Evolutionary conservation across 495 filamentous ascomycete species (phyloP).

Genomic region (Talaromyces liani): DNA sequence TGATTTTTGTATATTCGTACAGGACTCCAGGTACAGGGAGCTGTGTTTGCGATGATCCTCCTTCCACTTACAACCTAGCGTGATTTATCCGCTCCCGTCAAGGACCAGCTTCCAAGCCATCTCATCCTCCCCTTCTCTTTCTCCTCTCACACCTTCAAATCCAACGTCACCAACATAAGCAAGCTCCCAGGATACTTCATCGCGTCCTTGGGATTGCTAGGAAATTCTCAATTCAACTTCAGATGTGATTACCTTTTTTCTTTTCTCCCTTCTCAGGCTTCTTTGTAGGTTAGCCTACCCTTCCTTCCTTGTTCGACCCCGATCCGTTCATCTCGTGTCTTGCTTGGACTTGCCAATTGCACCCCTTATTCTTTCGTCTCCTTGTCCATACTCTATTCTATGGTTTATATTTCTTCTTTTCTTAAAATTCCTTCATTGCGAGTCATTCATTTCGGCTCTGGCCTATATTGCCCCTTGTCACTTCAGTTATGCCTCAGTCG

Average conservation of each 20-base stretch:
- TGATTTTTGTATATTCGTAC: neutral
- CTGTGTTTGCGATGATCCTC: neutral
- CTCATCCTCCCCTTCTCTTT: neutral
- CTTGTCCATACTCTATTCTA: neutral
- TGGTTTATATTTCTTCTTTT: neutral
- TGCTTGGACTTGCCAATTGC: constrained; percentile 5
- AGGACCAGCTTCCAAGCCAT: neutral
- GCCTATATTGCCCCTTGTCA: neutral
- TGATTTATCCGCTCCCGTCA: neutral
- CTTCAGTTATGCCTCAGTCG: neutral
- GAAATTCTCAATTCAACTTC: neutral
- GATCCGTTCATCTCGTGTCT: constrained; percentile 16
- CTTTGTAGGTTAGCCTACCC: neutral
- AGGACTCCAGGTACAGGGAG: neutral
- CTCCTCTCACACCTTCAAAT: neutral
- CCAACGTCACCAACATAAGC: neutral
- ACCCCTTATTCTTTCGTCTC: constrained; percentile 2
- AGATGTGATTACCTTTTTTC: constrained; percentile 2
- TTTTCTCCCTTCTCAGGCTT: neutral
- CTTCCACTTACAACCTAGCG: neutral
- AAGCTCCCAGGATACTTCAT: neutral
- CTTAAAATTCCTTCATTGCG: neutral
- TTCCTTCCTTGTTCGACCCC: constrained; percentile 14
- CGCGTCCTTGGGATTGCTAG: neutral
- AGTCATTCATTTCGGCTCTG: neutral